A percentile compares a stretch with the other conserved stretches of the same genome.
Evolutionary conservation across 441 rosid genomes (phyloP).

Genomic region (Erysimum cheiri): DNA sequence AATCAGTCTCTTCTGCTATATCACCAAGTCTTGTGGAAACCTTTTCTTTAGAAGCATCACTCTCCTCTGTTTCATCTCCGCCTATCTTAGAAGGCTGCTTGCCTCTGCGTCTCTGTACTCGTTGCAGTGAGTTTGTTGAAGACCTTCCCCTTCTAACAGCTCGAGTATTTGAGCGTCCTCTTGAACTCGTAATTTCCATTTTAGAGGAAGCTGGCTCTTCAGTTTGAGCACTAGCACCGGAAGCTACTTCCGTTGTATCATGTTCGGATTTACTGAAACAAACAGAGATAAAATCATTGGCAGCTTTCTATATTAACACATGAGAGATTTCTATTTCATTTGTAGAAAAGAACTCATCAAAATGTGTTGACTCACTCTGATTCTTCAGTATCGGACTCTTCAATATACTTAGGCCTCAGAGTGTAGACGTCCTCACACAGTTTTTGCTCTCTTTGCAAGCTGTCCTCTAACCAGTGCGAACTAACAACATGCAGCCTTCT

Average conservation of each 20-base stretch:
- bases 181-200: constrained; percentile 50
- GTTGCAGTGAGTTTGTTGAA: constrained; percentile 43
- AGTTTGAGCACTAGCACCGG: constrained; percentile 32
- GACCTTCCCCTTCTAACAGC: constrained; percentile 52
- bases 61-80: constrained; percentile 58
- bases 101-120: constrained; percentile 54
- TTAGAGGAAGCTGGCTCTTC: constrained; percentile 41
- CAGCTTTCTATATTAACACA: background rate
- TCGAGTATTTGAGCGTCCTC: constrained; percentile 57
- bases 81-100: constrained; percentile 64
- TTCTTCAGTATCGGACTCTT: constrained; percentile 51
- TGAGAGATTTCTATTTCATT: constrained; percentile 10
- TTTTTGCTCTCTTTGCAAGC: constrained; percentile 61
- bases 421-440: constrained; percentile 66
- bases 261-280: constrained; percentile 51
- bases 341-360: constrained; percentile 9
- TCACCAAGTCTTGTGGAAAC: constrained; percentile 31
- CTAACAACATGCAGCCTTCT: constrained; percentile 65
- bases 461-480: constrained; percentile 82
- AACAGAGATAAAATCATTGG: constrained; percentile 21
- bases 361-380: constrained; percentile 54
- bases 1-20: constrained; percentile 34
- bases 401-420: constrained; percentile 59
- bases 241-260: constrained; percentile 46
- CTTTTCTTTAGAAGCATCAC: constrained; percentile 51